Conservation (phyloP, 1,139 yeast species). For the Scheffersomyces segobiensis region DNA sequence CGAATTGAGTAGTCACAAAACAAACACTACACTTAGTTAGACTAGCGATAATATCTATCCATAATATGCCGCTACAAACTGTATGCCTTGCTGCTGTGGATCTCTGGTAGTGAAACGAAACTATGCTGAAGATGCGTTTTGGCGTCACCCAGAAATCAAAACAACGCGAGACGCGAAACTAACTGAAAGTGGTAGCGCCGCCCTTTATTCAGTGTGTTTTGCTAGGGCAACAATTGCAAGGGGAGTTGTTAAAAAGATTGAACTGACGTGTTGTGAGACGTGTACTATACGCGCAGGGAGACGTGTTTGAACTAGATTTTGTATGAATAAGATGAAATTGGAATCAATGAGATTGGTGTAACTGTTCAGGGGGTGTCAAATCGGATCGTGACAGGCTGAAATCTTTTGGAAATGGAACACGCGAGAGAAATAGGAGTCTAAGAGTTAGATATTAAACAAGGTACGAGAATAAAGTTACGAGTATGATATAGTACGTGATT, state of each 20-base stretch:
- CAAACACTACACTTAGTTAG: background rate
- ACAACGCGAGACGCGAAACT: slow-evolving; percentile 13
- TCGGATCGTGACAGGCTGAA: background rate
- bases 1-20: background rate
- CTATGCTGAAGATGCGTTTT: background rate
- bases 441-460: no score
- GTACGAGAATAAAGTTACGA: no score
- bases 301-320: background rate
- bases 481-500: no score
- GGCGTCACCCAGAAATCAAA: slow-evolving; percentile 5
- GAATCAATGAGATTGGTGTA: background rate
- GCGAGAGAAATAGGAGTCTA: background rate
- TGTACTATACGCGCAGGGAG: background rate
- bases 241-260: background rate
- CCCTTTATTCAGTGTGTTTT: background rate
- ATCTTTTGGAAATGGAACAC: background rate
- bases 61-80: background rate
- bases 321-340: background rate
- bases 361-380: background rate
- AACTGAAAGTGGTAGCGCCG: background rate
- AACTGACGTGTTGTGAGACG: background rate
- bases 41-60: background rate
- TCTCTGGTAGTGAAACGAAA: background rate
- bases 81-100: background rate
- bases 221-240: background rate